phyloP scores from a whole-genome alignment of 192 early-diverging fungal species.

The Borealophlyctis nickersoniae region DNA sequence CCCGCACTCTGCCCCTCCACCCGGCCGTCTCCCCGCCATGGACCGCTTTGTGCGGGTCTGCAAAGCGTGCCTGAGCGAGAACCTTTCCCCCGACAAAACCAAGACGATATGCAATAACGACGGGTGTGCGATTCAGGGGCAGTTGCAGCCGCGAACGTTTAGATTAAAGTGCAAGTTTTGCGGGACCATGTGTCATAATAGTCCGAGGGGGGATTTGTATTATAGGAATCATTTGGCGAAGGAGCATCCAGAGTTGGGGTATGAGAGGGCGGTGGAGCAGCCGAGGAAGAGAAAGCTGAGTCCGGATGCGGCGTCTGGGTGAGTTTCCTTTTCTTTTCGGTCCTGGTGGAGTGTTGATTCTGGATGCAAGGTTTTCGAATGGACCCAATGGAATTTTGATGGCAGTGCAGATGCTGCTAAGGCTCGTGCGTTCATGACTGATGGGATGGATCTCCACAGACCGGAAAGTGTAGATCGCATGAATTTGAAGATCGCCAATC shows the following conservation, averaged over 20 bases:
- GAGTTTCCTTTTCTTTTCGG: too few species aligned
- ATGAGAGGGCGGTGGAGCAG: slow-evolving; percentile 1
- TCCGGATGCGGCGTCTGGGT: background rate
- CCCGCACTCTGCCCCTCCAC: background rate
- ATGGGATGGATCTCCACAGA: too few species aligned
- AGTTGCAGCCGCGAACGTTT: background rate
- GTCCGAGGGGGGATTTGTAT: background rate
- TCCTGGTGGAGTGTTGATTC: too few species aligned
- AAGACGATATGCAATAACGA: background rate
- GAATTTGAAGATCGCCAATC: background rate
- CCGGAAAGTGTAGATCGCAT: background rate
- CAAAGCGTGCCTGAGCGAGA: background rate
- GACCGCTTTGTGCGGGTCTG: background rate
- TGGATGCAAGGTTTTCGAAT: too few species aligned
- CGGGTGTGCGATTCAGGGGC: background rate
- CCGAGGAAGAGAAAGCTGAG: background rate
- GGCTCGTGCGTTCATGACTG: too few species aligned
- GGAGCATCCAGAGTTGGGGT: slow-evolving; percentile 2
- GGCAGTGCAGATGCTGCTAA: too few species aligned
- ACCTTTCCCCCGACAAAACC: background rate
- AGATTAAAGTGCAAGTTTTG: background rate
- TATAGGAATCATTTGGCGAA: slow-evolving; percentile 2
- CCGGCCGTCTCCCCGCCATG: background rate
- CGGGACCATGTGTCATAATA: background rate
- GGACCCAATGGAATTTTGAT: too few species aligned